phyloP scores from a whole-genome alignment of 495 filamentous ascomycete genomes.

The Durotheca rogersii region DNA sequence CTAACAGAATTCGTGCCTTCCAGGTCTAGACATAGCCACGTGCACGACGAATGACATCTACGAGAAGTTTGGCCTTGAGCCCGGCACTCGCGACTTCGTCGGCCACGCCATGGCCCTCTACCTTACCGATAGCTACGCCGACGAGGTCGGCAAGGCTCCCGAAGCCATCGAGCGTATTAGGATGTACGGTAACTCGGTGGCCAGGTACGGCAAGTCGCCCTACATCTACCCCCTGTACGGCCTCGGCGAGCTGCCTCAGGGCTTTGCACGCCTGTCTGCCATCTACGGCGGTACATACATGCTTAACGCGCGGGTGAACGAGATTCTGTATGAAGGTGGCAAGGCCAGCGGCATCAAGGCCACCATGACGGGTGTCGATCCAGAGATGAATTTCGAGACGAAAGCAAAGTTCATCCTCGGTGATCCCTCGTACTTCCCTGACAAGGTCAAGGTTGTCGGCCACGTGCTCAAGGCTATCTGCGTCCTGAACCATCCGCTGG shows the following conservation, averaged over 20 bases:
- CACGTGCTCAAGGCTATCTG: slow-evolving; percentile 96
- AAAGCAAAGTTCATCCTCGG: slow-evolving; percentile 95
- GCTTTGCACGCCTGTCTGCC: slow-evolving; percentile 94
- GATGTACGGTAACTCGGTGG: slow-evolving; percentile 96
- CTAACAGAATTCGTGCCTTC: slow-evolving; percentile 1
- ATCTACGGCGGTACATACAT: slow-evolving; percentile 99
- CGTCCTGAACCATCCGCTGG: slow-evolving; percentile 92
- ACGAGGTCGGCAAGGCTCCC: slow-evolving; percentile 66
- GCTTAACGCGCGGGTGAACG: slow-evolving; percentile 92
- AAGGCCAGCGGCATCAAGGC: slow-evolving; percentile 94
- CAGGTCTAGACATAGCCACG: slow-evolving; percentile 75
- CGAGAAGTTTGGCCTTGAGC: slow-evolving; percentile 92
- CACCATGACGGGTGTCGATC: slow-evolving; percentile 84
- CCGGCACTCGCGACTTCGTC: slow-evolving; percentile 91
- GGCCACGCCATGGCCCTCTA: slow-evolving; percentile 98
- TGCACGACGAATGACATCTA: slow-evolving; percentile 97
- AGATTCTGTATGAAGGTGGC: slow-evolving; percentile 74
- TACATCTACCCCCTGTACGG: slow-evolving; percentile 99
- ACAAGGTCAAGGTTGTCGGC: slow-evolving; percentile 81
- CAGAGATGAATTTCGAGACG: slow-evolving; percentile 90
- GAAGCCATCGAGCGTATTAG: slow-evolving; percentile 91
- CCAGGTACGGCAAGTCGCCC: slow-evolving; percentile 95
- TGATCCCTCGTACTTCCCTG: slow-evolving; percentile 94
- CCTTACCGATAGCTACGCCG: slow-evolving; percentile 83
- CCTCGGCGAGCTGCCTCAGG: slow-evolving; percentile 94